A percentile compares a stretch with the other conserved stretches of the same genome.
Conservation (phyloP, 352 stramenopile species). For the Blastocystis sp. region DNA sequence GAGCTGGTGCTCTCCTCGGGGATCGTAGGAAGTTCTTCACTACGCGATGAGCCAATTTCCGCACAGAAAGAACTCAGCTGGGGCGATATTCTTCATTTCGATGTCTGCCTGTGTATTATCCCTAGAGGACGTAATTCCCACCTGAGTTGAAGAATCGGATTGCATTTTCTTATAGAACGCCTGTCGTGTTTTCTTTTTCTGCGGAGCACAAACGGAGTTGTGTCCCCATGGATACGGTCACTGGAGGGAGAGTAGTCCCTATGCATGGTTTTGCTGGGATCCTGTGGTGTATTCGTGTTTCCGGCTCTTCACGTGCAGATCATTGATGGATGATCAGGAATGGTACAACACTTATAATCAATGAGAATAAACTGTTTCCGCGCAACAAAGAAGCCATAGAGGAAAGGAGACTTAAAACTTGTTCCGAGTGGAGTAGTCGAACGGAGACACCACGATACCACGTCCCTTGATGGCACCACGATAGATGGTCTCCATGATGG, state of each 20-base stretch:
- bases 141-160: neutral
- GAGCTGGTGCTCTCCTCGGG: constrained; percentile 53
- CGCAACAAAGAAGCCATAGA: neutral
- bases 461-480: constrained; percentile 90
- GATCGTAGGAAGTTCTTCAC: constrained; percentile 26
- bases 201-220: no score
- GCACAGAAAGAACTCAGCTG: neutral
- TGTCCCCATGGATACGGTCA: no score
- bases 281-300: no score
- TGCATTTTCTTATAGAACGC: no score
- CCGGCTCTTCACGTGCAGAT: no score
- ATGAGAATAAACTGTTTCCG: no score
- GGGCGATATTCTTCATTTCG: constrained; percentile 19
- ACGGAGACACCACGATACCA: constrained; percentile 93
- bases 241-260: no score
- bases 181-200: no score
- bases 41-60: neutral
- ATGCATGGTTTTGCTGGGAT: no score
- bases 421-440: constrained; percentile 98
- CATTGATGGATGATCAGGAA: no score
- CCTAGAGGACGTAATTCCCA: neutral
- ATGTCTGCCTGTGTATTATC: constrained; percentile 29
- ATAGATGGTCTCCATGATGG: constrained; percentile 99
- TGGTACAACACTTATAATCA: no score
- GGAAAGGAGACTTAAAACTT: constrained; percentile 81